phyloP scores from a whole-genome alignment of 106 monocot genomes.

The Hemerocallis citrina region DNA sequence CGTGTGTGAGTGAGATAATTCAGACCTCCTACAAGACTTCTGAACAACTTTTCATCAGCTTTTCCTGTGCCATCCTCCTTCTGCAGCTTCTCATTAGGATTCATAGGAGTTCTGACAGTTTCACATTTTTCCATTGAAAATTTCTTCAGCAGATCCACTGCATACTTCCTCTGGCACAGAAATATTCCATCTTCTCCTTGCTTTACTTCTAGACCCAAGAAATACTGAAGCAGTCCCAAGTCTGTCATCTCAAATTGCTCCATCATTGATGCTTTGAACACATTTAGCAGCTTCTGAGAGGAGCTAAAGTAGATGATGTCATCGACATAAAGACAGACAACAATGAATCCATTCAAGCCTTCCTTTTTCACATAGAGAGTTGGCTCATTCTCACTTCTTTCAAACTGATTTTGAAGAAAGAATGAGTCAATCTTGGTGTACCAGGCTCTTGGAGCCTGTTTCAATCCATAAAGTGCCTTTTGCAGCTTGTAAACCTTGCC shows the following conservation, averaged over 20 bases:
- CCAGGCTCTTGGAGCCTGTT: neutral
- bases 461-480: neutral
- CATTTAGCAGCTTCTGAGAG: no score
- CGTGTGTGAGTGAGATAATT: no score
- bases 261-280: slow-evolving; percentile 2
- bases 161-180: no score
- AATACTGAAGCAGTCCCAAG: neutral
- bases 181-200: no score
- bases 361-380: neutral
- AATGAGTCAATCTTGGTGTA: neutral
- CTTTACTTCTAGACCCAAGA: neutral
- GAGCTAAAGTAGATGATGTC: no score
- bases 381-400: neutral
- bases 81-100: slow-evolving; percentile 1
- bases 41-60: no score
- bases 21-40: no score
- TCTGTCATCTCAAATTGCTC: no score
- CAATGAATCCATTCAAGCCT: slow-evolving; percentile 1
- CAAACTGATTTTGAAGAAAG: neutral
- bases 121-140: neutral
- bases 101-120: neutral
- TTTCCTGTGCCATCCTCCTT: neutral
- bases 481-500: neutral
- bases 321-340: neutral
- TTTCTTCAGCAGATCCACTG: neutral